Base-by-base conservation (phyloP, 2,329 filamentous ascomycete species). In the Aureobasidium uvarum region DNA sequence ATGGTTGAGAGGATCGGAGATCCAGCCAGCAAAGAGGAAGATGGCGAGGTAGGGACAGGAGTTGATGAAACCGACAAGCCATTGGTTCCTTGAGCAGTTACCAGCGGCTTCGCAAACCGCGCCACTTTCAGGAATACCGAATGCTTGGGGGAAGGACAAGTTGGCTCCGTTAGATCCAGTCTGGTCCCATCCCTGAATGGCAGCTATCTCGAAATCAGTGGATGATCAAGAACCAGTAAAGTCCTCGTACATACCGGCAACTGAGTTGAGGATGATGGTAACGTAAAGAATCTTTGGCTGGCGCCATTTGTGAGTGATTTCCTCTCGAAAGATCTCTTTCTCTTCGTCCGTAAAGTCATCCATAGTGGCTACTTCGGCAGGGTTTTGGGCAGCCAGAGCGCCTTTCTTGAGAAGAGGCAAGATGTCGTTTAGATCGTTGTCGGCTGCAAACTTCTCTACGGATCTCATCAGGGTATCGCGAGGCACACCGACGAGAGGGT, bases 51-150 rank as follows among this genome's bases (percentile, higher is more conserved):
- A 84, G 0, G 83, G 78, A 55, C 78, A 82, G 25, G 83, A 79
- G 68, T 91, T 91, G 67, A 91, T 79, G 2, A 90, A 76, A 51
- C 89, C 89, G n/a, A 90, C 79, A 39, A 90, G 78, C 80, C 84
- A 86, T 39, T 79, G 78, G 28, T 77, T 76, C 48, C 76, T 75
- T 43, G 73, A 74, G 48, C 62, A 62, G 10, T 52, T 67, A 43
- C 62, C 68, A 4, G 70, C 68, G 54, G 67, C 65, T 36, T 72
- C 66, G 1, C 66, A 67, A 76, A 83, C 73, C 77, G 74, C 69
- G 79, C 77, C 78, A 76, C 77, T 20, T 75, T 78, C 68, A 3
- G 76, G 74, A 52, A 76, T 74, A 51, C 73, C 73, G 51, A 75
- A 74, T 28, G 70, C 73, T 7, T 66, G 20, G 10, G 82, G 81